Conservation (phyloP, 768 basidiomycete species). For the Tulasnella sp. region DNA sequence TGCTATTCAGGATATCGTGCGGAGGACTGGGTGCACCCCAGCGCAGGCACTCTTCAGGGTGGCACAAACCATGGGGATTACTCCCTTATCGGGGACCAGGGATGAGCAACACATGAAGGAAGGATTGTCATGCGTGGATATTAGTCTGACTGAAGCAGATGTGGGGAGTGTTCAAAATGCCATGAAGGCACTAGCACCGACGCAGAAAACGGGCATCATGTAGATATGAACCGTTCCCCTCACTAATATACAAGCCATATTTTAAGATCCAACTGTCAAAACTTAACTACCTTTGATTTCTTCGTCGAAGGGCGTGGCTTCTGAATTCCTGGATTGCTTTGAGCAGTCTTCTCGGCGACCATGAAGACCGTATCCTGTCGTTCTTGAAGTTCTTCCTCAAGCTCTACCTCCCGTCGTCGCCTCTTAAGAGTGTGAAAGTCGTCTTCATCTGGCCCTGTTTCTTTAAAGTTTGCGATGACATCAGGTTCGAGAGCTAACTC, state of each 20-base stretch:
- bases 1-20: slow-evolving; percentile 46
- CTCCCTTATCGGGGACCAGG: slow-evolving; percentile 73
- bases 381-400: slow-evolving; percentile 48
- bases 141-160: slow-evolving; percentile 40
- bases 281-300: slow-evolving; percentile 22
- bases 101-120: slow-evolving; percentile 64
- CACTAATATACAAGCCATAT: neutral
- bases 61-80: slow-evolving; percentile 61
- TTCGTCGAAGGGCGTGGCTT: neutral
- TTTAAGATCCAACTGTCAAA: neutral
- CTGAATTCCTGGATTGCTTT: neutral
- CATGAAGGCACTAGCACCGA: slow-evolving; percentile 27
- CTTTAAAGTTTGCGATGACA: slow-evolving; percentile 40
- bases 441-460: slow-evolving; percentile 86
- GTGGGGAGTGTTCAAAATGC: slow-evolving; percentile 36
- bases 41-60: slow-evolving; percentile 67
- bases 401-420: slow-evolving; percentile 55
- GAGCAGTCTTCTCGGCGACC: neutral
- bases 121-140: slow-evolving; percentile 49
- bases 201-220: slow-evolving; percentile 9
- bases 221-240: neutral
- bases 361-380: neutral
- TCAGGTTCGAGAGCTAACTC: slow-evolving; percentile 37
- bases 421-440: slow-evolving; percentile 85
- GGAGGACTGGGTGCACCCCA: slow-evolving; percentile 51